Percentiles rank a stretch among this genome's conserved stretches.
Conservation (phyloP, 768 basidiomycete genomes). For the Ramaria sp. region DNA sequence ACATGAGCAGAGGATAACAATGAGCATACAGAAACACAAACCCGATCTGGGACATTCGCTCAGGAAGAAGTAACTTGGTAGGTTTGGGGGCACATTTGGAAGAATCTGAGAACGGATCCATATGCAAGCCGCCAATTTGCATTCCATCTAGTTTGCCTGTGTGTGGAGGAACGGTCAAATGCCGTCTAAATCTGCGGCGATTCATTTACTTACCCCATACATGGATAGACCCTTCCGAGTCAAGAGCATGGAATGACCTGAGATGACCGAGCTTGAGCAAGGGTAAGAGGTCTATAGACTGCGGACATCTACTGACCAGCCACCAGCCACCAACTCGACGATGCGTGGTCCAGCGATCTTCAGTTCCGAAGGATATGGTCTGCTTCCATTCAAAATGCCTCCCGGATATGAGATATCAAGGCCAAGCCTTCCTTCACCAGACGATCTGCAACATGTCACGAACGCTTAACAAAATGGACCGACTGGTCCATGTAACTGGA, state of each 20-base stretch:
- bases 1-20: slow-evolving; percentile 5
- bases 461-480: background rate
- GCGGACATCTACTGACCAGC: slow-evolving; percentile 42
- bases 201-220: slow-evolving; percentile 59
- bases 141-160: slow-evolving; percentile 53
- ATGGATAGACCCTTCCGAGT: slow-evolving; percentile 59
- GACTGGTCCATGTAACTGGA: too few species aligned
- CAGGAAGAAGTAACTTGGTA: slow-evolving; percentile 47
- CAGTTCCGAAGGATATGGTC: slow-evolving; percentile 59
- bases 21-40: slow-evolving; percentile 17
- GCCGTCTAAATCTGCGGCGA: background rate
- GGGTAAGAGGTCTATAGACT: background rate
- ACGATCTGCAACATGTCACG: slow-evolving; percentile 37
- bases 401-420: slow-evolving; percentile 24
- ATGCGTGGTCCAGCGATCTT: slow-evolving; percentile 49
- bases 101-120: slow-evolving; percentile 48
- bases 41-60: slow-evolving; percentile 56
- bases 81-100: slow-evolving; percentile 43
- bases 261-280: background rate
- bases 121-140: slow-evolving; percentile 26
- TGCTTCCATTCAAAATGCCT: slow-evolving; percentile 22
- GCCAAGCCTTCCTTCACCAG: slow-evolving; percentile 55
- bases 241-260: slow-evolving; percentile 84
- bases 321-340: slow-evolving; percentile 68
- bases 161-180: slow-evolving; percentile 1